These are phyloP conservation scores for Diutina scorzettiae DNA, from an alignment of 1,139 yeast species.

Conservation along the genomic window DNA sequence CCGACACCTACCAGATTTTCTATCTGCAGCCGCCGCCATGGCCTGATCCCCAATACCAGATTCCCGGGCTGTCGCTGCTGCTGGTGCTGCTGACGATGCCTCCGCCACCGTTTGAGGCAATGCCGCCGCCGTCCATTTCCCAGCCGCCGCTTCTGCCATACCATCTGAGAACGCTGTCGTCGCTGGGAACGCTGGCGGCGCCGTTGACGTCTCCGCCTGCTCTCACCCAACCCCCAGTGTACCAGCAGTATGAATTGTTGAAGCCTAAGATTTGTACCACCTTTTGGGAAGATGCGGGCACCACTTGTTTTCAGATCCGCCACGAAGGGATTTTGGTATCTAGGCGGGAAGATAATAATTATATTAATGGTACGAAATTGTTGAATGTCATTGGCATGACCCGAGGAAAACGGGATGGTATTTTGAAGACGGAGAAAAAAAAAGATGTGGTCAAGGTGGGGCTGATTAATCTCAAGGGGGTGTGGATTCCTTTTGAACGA, in stretches of 20 bases:
- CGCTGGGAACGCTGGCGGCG: neutral
- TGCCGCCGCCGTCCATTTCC: neutral
- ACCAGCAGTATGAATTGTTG: neutral
- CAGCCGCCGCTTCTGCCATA: neutral
- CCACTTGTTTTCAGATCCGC: conserved; percentile 38
- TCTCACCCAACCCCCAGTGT: too few species aligned
- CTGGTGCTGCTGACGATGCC: neutral
- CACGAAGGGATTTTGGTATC: conserved; percentile 34
- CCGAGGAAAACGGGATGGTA: conserved; percentile 45
- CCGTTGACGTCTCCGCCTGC: too few species aligned
- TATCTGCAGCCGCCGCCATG: too few species aligned
- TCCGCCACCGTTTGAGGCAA: neutral
- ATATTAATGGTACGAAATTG: conserved; percentile 43
- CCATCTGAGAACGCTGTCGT: neutral
- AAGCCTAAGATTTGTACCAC: conserved; percentile 31
- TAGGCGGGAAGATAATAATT: conserved; percentile 39
- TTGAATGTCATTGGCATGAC: conserved; percentile 47
- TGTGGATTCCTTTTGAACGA: conserved; percentile 45
- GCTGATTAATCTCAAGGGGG: conserved; percentile 43
- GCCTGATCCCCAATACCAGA: too few species aligned
- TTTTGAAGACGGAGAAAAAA: conserved; percentile 34
- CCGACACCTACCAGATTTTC: too few species aligned
- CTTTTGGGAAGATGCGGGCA: conserved; percentile 37
- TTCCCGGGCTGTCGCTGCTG: neutral
- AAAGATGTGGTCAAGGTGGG: conserved; percentile 39